phyloP scores from a whole-genome alignment of 352 stramenopile species.

The Phytophthora cajani region DNA sequence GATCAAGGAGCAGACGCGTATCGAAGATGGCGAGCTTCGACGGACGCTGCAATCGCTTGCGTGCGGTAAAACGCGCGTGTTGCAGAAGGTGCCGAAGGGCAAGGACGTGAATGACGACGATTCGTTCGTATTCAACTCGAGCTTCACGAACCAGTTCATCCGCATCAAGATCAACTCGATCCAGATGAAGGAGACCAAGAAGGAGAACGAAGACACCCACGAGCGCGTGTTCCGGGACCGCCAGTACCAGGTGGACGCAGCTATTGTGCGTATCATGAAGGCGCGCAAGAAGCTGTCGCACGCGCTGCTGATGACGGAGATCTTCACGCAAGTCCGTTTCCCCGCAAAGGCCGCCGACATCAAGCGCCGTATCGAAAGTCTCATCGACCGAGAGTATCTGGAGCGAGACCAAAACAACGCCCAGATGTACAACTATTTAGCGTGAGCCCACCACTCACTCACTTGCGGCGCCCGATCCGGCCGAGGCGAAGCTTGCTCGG shows the following conservation, averaged over 20 bases:
- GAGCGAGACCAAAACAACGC: conserved; percentile 82
- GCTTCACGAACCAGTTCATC: conserved; percentile 88
- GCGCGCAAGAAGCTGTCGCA: conserved; percentile 96
- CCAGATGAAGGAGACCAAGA: conserved; percentile 94
- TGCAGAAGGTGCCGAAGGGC: conserved; percentile 88
- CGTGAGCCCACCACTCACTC: conserved; percentile 39
- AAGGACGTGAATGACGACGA: conserved; percentile 89
- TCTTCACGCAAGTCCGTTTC: conserved; percentile 95
- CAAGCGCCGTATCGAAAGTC: conserved; percentile 90
- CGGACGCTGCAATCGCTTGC: conserved; percentile 91
- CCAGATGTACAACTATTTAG: conserved; percentile 91
- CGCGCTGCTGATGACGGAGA: conserved; percentile 96
- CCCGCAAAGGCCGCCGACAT: conserved; percentile 83
- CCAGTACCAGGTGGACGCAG: conserved; percentile 95
- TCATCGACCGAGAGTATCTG: conserved; percentile 91
- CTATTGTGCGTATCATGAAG: conserved; percentile 99
- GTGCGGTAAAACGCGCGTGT: conserved; percentile 89
- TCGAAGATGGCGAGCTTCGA: conserved; percentile 91
- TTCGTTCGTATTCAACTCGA: conserved; percentile 86
- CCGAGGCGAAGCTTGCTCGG: conserved; percentile 8
- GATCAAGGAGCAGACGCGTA: conserved; percentile 87
- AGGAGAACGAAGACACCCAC: conserved; percentile 94
- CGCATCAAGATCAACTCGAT: conserved; percentile 96
- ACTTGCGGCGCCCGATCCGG: conserved; percentile 6
- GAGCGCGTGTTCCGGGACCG: conserved; percentile 94